phyloP scores from a whole-genome alignment of 2,329 filamentous ascomycete species.

The Pleurostoma richardsiae region DNA sequence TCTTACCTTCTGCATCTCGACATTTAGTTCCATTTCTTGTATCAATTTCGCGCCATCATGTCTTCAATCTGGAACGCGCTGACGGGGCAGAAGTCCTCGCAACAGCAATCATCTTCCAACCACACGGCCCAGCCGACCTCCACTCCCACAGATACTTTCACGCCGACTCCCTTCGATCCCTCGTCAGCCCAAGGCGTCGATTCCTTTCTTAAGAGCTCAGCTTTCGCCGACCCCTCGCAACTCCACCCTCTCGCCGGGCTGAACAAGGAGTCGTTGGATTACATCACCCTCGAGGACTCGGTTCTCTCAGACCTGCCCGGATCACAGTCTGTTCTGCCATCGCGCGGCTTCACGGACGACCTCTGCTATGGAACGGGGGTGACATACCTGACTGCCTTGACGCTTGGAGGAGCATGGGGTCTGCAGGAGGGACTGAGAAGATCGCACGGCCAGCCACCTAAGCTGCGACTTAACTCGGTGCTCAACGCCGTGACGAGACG shows the following conservation, averaged over 20 bases:
- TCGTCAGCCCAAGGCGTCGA: conserved; percentile 73
- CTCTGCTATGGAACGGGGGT: conserved; percentile 96
- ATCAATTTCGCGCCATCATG: conserved; percentile 30
- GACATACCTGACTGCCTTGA: conserved; percentile 84
- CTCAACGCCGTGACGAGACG: conserved; percentile 90
- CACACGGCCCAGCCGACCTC: conserved; percentile 38
- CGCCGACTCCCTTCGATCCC: conserved; percentile 62
- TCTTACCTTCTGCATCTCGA: background rate
- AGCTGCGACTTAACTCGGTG: conserved; percentile 88
- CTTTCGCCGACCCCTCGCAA: conserved; percentile 79
- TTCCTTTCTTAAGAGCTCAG: conserved; percentile 73
- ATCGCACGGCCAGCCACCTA: conserved; percentile 73
- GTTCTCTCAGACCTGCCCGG: conserved; percentile 82
- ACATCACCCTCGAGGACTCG: conserved; percentile 90
- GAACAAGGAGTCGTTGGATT: conserved; percentile 90
- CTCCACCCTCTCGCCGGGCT: conserved; percentile 92
- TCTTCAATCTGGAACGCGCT: conserved; percentile 57
- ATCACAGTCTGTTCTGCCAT: conserved; percentile 81
- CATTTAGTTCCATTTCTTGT: conserved; percentile 2
- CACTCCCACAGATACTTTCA: conserved; percentile 46
- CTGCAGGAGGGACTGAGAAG: conserved; percentile 82
- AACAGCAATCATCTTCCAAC: conserved; percentile 24
- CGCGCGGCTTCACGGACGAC: conserved; percentile 95
- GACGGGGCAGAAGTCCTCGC: conserved; percentile 50
- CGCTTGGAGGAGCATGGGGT: conserved; percentile 86